Percentiles rank a stretch among this genome's conserved stretches.
These are phyloP conservation scores for Podospora appendiculata DNA, from an alignment of 495 filamentous ascomycete species.

Conservation along the genomic window DNA sequence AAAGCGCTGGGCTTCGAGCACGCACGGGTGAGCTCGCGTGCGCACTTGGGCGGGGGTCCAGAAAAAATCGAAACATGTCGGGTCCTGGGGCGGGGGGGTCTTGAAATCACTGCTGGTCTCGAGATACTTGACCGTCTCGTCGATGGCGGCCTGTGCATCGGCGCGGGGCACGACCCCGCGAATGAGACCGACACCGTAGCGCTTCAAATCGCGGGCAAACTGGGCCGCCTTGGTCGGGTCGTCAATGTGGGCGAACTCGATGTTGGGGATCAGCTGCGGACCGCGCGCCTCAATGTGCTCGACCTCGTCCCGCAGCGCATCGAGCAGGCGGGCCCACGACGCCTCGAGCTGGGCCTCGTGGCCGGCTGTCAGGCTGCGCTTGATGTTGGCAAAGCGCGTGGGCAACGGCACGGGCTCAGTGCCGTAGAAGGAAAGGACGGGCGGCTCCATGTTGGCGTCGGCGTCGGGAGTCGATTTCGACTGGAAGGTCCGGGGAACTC, in stretches of 20 bases:
- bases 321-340: slow-evolving; percentile 67
- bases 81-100: slow-evolving; percentile 45
- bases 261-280: slow-evolving; percentile 52
- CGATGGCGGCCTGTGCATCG: slow-evolving; percentile 50
- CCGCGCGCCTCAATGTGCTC: slow-evolving; percentile 42
- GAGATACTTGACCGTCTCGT: slow-evolving; percentile 54
- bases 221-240: slow-evolving; percentile 40
- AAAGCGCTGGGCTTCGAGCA: slow-evolving; percentile 68
- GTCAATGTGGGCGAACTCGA: slow-evolving; percentile 53
- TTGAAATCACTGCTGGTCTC: slow-evolving; percentile 48
- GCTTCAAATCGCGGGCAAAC: slow-evolving; percentile 48
- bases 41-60: slow-evolving; percentile 79
- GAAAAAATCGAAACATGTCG: slow-evolving; percentile 87
- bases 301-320: slow-evolving; percentile 49
- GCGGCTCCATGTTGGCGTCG: slow-evolving; percentile 55
- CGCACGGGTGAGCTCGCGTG: slow-evolving; percentile 67
- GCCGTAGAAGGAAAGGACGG: slow-evolving; percentile 66
- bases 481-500: neutral
- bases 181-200: slow-evolving; percentile 60
- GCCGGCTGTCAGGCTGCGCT: slow-evolving; percentile 55
- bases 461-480: slow-evolving; percentile 4
- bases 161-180: slow-evolving; percentile 53
- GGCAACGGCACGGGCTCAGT: slow-evolving; percentile 66
- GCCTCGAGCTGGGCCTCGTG: slow-evolving; percentile 57
- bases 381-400: slow-evolving; percentile 69